Evolutionary conservation across 345 rosid species (phyloP), one percentile per base, ranked within the genome.

Genomic region (Firmiana major): DNA sequence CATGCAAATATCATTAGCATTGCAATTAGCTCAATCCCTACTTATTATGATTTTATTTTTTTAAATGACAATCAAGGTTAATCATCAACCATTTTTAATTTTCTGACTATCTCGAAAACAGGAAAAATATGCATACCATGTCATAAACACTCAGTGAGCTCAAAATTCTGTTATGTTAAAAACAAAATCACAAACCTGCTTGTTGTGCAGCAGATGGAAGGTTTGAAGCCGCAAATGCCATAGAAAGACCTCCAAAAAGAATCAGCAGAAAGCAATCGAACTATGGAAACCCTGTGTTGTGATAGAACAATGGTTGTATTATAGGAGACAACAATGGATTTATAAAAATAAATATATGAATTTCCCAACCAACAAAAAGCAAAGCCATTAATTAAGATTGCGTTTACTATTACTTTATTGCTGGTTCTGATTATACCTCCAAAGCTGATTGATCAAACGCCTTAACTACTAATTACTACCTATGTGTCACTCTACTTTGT

Each of bases 171-270:
- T 21, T 15, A 72, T 62, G 70, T 66, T 65, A 31, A 81, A 46
- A 19, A 5, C 22, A 43, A 60, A 43, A 45, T 58, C 12, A 79
- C 83, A 54, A 83, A 90, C 97, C 97, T 92, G 88, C 60, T 74
- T 76, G 77, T 26, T 78, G 84, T 67, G 76, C 86, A 74, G 77
- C 89, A 34, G 89, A 75, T 15, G 84, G 51, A 75, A 78, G 84
- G 80, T 79, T 86, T 51, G 55, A 66, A 60, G 85, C 89, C 6
- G 83, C 19, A 63, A 70, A 85, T 26, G 87, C 91, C 92, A 91
- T 86, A 77, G 21, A 74, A 75, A 70, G 49, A 65, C 21, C 76
- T 76, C 63, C 81, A 67, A 45, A 31, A 31, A 2, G 34, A 31
- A 31, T 31, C 34, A 31, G 34, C 34, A 1, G 34, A 12, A 22